A percentile compares a stretch with the other conserved stretches of the same genome.
These are phyloP conservation scores for Ajuga reptans DNA, from an alignment of 305 asterid genomes.

Conservation along the genomic window DNA sequence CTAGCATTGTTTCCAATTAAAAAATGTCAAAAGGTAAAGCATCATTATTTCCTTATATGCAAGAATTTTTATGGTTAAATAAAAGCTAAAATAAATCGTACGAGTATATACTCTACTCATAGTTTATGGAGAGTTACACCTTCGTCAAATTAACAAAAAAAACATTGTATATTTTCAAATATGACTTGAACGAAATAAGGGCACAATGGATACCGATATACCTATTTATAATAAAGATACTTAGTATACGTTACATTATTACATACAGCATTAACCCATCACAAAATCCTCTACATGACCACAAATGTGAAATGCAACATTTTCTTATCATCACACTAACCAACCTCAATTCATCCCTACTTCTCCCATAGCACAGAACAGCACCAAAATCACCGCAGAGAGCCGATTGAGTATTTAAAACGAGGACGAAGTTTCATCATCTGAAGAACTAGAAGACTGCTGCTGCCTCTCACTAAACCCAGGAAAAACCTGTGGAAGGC, in stretches of 20 bases:
- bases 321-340: background rate
- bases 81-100: too few relatives aligned
- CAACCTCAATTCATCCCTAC: background rate
- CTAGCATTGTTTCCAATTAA: background rate
- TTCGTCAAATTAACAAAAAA: too few relatives aligned
- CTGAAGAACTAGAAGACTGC: conserved; percentile 28
- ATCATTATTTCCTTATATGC: too few relatives aligned
- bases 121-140: too few relatives aligned
- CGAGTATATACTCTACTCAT: too few relatives aligned
- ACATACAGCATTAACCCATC: conserved; percentile 17
- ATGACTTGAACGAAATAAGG: too few relatives aligned
- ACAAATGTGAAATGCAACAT: background rate
- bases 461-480: conserved; percentile 25
- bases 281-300: background rate
- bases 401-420: background rate
- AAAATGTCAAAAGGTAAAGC: background rate
- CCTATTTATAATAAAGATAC: background rate
- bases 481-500: conserved; percentile 30
- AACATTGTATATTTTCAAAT: too few relatives aligned
- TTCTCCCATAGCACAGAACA: background rate
- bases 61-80: too few relatives aligned
- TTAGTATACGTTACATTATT: conserved; percentile 5
- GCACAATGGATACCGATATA: background rate
- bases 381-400: background rate
- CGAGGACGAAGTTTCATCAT: conserved; percentile 36